Evolutionary conservation across 768 basidiomycete species (phyloP).

Genomic region (Boletus vermiculosoides): DNA sequence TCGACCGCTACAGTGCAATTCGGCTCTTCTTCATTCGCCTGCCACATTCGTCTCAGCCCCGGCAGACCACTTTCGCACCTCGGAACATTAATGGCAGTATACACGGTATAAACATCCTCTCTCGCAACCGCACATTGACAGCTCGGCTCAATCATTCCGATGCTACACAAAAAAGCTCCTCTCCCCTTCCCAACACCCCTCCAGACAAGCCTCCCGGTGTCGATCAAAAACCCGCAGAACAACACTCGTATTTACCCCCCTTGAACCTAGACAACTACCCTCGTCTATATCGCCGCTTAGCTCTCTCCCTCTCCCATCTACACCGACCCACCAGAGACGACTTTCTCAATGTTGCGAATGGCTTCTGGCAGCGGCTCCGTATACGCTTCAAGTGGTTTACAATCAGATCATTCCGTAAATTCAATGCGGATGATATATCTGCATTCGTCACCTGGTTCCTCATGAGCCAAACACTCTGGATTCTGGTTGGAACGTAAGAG

Average conservation of each 20-base stretch:
- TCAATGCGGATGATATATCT: constrained; percentile 95
- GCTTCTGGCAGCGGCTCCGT: constrained; percentile 86
- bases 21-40: constrained; percentile 52
- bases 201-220: constrained; percentile 8
- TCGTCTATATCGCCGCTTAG: constrained; percentile 76
- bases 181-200: neutral
- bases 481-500: constrained; percentile 72
- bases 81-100: neutral
- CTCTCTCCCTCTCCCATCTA: constrained; percentile 70
- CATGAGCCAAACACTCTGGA: constrained; percentile 95
- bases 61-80: neutral
- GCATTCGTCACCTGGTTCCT: constrained; percentile 96
- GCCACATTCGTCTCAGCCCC: constrained; percentile 4
- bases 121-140: neutral
- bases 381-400: constrained; percentile 99
- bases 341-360: constrained; percentile 78
- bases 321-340: constrained; percentile 86
- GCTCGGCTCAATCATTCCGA: constrained; percentile 20
- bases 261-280: constrained; percentile 67
- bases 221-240: constrained; percentile 9
- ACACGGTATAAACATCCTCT: neutral
- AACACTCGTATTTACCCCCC: constrained; percentile 25
- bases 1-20: constrained; percentile 61
- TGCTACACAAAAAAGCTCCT: constrained; percentile 2
- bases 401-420: constrained; percentile 89